Conservation (phyloP, 257 asterid genomes). For the Ocimum tenuiflorum region DNA sequence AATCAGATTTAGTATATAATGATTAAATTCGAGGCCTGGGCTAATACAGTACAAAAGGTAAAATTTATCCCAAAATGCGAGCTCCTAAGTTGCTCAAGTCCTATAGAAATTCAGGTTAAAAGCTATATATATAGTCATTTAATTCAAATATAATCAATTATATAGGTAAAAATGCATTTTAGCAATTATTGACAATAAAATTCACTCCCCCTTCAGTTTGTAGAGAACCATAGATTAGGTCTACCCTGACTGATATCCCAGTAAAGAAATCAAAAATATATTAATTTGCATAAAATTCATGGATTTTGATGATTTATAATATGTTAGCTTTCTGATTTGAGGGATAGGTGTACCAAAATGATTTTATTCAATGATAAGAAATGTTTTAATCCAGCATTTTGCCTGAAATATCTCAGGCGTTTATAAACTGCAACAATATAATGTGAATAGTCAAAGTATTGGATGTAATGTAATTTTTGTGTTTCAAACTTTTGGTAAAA, state of each 20-base stretch:
- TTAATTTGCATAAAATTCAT: neutral
- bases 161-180: constrained; percentile 16
- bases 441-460: too few relatives aligned
- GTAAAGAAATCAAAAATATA: too few relatives aligned
- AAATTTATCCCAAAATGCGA: neutral
- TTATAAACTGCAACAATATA: too few relatives aligned
- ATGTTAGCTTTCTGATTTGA: too few relatives aligned
- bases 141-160: constrained; percentile 3
- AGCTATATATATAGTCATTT: constrained; percentile 6
- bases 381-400: too few relatives aligned
- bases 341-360: neutral
- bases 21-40: neutral
- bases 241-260: too few relatives aligned
- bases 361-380: neutral
- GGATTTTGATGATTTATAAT: neutral
- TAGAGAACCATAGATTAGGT: too few relatives aligned
- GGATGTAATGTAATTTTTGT: too few relatives aligned
- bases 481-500: neutral
- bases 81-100: neutral
- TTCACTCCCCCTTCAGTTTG: too few relatives aligned
- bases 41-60: constrained; percentile 17
- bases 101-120: constrained; percentile 2
- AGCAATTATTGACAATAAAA: constrained; percentile 13
- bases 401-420: too few relatives aligned
- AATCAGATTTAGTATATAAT: neutral